Evolutionary conservation across 2,329 filamentous ascomycete species (phyloP), one percentile per base, ranked within the genome.

Genomic region (Diaporthe vexans): DNA sequence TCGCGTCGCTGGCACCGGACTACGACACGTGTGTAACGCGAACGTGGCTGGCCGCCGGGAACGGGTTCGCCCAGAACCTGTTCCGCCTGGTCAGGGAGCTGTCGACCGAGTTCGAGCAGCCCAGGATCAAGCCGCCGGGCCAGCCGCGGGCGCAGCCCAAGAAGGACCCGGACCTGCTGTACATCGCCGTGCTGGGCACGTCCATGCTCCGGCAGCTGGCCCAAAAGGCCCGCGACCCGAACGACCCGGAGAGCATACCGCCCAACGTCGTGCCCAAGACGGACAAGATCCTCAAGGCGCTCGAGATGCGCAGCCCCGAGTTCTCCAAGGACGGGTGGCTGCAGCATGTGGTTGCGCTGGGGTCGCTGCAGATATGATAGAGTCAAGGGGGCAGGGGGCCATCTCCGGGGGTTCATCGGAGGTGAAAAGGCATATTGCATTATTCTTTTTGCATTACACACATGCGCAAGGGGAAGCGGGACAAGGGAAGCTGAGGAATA

Each of bases 11-110:
- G 17, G 88, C 89, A 0, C 91, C 91, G 1, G 79, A 78, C 0
- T 77, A 91, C n/a, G 95, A 97, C 77, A 89, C 89, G 21, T 89
- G 91, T 5, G 84, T 98, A 10, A 93, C 95, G 5, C 91, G 91
- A 73, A 87, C 90, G 0, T 98, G 97, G 95, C 89, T 98, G 10
- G 91, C 92, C 52, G 95, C 94, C 4, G 91, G 93, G 56, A 95
- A 97, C 78, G 94, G 94, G 0, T 97, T 98, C 82, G 93, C 94
- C 0, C 91, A 94, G 74, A 95, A 93, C 78, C 88, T 98, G 10
- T 90, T 96, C 73, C 90, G 92, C 29, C 87, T 98, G 29, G 90
- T 95, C 0, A 92, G 93, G 75, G 88, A 94, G 6, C 86, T 98
- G 4, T 93, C 92, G 76, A 87, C 87, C 9, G 89, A 92, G 78